Base-by-base conservation (phyloP, 2,329 filamentous ascomycete species). In the Nemania diffusa region DNA sequence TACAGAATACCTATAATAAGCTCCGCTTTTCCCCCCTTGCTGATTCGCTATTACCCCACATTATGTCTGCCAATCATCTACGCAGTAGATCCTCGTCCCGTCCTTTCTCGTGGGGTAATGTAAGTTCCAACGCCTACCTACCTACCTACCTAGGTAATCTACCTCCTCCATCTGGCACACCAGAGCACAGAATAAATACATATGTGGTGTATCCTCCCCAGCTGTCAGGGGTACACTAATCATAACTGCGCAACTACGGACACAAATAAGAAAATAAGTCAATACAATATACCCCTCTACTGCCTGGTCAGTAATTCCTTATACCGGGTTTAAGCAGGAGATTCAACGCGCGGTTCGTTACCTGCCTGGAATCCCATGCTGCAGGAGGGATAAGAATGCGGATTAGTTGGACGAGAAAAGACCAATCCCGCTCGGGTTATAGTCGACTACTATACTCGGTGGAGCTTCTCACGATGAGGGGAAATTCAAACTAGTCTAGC, bases 41-140 rank as follows among this genome's bases (percentile, higher is more conserved):
- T 66, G 65, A 64, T 68, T 68, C 40, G 65, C 57, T 46, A 24
- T 70, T 68, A 68, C 65, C 68, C 68, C 68, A 70, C 68, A 63
- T 48, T 13, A 32, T 20, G 20, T 17, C 13, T 20, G 56, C 62
- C 62, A 56, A 64, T 64, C 60, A 11, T 62, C 34, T 57, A n/a
- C n/a, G n/a, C n/a, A n/a, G n/a, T n/a, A 29, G n/a, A 44, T 59
- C 51, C 32, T 17, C 61, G 15, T 46, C 7, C 42, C 52, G 55
- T 34, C 53, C 9, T 11, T n/a, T 55, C 53, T 60, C 52, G 51
- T 57, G 57, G 57, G 62, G 59, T 56, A 62, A 62, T 55, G 32
- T 37, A 26, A 46, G 24, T 62, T 55, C 2, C 46, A 24, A 26
- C 24, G n/a, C 17, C 42, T 20, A 11, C 42, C 17, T 46, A n/a